Percentiles rank a stretch among this genome's conserved stretches.
Conservation (phyloP, 1,139 yeast species). For the Debaryomyces singareniensis region DNA sequence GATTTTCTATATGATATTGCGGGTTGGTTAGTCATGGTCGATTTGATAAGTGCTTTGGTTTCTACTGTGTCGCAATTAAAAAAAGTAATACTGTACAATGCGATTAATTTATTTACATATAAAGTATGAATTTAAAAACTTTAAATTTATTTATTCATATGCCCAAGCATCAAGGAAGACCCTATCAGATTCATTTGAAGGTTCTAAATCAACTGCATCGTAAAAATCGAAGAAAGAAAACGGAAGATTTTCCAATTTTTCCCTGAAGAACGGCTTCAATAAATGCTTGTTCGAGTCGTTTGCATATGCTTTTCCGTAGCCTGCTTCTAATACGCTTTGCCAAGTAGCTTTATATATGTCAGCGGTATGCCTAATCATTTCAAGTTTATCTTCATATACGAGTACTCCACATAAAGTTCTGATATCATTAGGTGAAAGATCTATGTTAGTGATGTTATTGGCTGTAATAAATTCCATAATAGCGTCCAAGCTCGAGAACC, state of each 20-base stretch:
- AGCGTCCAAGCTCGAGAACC: slow-evolving; percentile 63
- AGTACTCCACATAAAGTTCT: slow-evolving; percentile 82
- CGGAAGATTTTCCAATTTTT: slow-evolving; percentile 13
- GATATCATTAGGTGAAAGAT: slow-evolving; percentile 67
- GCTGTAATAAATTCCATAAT: slow-evolving; percentile 71
- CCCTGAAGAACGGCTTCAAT: slow-evolving; percentile 8
- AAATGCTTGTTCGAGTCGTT: slow-evolving; percentile 14
- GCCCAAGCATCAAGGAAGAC: slow-evolving; percentile 40
- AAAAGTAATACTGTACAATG: no score
- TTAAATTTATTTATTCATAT: slow-evolving; percentile 18
- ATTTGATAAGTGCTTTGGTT: no score
- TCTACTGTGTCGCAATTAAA: no score
- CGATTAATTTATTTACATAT: background rate
- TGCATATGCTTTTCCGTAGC: slow-evolving; percentile 42
- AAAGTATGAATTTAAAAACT: background rate
- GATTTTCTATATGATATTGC: slow-evolving; percentile 26
- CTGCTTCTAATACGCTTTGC: slow-evolving; percentile 57
- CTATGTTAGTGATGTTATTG: slow-evolving; percentile 77
- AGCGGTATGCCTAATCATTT: slow-evolving; percentile 40
- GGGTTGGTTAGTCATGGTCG: slow-evolving; percentile 17
- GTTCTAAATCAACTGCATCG: slow-evolving; percentile 23
- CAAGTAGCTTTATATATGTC: slow-evolving; percentile 56
- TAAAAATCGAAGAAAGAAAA: slow-evolving; percentile 32
- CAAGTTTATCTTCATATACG: slow-evolving; percentile 80
- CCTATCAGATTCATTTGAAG: slow-evolving; percentile 28